phyloP scores from a whole-genome alignment of 805 yeast genomes.

The Candida incommunis region DNA sequence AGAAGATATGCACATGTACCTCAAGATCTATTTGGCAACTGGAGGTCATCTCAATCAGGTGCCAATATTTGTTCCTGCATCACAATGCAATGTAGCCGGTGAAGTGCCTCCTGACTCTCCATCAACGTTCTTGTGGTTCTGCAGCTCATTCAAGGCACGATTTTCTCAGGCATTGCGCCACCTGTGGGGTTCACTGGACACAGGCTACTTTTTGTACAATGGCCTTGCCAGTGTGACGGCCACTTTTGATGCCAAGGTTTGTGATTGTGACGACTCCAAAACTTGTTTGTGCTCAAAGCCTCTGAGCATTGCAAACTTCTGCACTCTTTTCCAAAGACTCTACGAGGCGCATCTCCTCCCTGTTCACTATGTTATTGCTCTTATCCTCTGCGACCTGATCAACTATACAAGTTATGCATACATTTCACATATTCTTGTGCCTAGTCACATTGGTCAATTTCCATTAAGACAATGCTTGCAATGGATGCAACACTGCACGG shows the following conservation, averaged over 20 bases:
- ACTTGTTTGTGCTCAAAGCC: not conserved
- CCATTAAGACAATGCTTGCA: not conserved
- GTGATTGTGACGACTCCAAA: not conserved
- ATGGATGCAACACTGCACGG: slow-evolving; percentile 6
- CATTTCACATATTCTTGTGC: slow-evolving; percentile 6
- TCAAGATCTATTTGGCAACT: slow-evolving; percentile 9
- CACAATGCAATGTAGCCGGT: slow-evolving; percentile 11
- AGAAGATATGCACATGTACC: slow-evolving; percentile 12
- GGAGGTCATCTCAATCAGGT: slow-evolving; percentile 8
- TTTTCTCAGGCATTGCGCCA: slow-evolving; percentile 11
- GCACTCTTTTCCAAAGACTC: slow-evolving; percentile 7
- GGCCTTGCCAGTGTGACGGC: not conserved
- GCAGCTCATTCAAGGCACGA: slow-evolving; percentile 7
- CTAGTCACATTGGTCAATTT: slow-evolving; percentile 1
- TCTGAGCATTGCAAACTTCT: not conserved
- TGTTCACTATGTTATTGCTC: slow-evolving; percentile 9
- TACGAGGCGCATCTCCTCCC: slow-evolving; percentile 14
- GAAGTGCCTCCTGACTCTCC: slow-evolving; percentile 2
- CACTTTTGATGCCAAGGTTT: not conserved
- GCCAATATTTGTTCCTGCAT: slow-evolving; percentile 10
- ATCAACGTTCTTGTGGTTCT: not conserved
- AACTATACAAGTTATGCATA: not conserved
- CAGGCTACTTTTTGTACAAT: slow-evolving; percentile 7
- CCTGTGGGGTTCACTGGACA: slow-evolving; percentile 13
- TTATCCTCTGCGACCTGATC: slow-evolving; percentile 1